Evolutionary conservation across 306 rosid genomes (phyloP).

Genomic region (Ammopiptanthus mongolicus): DNA sequence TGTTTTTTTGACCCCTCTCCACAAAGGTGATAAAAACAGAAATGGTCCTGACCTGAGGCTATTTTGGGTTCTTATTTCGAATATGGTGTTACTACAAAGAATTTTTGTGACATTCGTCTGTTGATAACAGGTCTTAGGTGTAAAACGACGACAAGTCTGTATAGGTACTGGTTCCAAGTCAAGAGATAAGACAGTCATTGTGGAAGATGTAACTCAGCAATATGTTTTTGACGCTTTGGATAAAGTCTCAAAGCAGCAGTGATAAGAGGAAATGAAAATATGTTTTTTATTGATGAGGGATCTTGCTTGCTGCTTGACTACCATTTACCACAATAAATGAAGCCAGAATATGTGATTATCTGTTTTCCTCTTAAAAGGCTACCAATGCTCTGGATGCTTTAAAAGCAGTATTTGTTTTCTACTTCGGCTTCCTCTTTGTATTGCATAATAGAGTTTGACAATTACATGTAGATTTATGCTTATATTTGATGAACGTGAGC

Average conservation of each 20-base stretch:
- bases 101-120: neutral
- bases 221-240: conserved; percentile 63
- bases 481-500: neutral
- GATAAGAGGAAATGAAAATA: neutral
- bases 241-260: conserved; percentile 51
- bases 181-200: conserved; percentile 78
- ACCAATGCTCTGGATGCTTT: neutral
- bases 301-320: neutral
- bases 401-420: neutral
- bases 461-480: neutral
- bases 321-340: conserved; percentile 6
- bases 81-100: neutral
- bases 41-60: neutral
- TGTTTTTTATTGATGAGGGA: conserved; percentile 4
- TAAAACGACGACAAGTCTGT: conserved; percentile 71
- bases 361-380: neutral
- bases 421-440: neutral
- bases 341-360: conserved; percentile 18
- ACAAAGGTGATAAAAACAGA: neutral
- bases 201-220: conserved; percentile 69
- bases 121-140: conserved; percentile 69
- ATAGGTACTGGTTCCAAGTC: conserved; percentile 85
- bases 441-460: neutral
- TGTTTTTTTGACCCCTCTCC: neutral
- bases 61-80: neutral